These are phyloP conservation scores for Globisporangium nagaii DNA, from an alignment of 352 stramenopile species.

Conservation along the genomic window DNA sequence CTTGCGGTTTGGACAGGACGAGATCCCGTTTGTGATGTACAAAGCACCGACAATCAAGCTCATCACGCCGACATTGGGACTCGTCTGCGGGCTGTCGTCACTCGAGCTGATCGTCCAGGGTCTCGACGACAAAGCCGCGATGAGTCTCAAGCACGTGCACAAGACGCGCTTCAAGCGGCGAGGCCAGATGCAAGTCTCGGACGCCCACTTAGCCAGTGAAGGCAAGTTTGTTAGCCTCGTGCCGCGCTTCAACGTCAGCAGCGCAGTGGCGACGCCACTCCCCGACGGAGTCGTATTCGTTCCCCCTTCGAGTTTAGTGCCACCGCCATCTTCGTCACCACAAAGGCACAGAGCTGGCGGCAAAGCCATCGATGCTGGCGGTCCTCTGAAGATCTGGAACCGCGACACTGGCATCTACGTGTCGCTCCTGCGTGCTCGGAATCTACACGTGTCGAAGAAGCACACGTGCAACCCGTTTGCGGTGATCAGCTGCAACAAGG, in stretches of 20 bases:
- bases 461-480: slow-evolving; percentile 73
- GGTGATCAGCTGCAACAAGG: slow-evolving; percentile 46
- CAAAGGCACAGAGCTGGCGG: slow-evolving; percentile 7
- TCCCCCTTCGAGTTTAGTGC: neutral
- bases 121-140: slow-evolving; percentile 46
- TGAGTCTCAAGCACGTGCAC: slow-evolving; percentile 29
- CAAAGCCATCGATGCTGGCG: neutral
- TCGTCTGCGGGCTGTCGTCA: slow-evolving; percentile 42
- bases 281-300: slow-evolving; percentile 5
- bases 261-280: slow-evolving; percentile 32
- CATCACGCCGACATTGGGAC: slow-evolving; percentile 25
- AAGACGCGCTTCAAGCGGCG: slow-evolving; percentile 60
- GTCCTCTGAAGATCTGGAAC: slow-evolving; percentile 48
- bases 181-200: slow-evolving; percentile 70
- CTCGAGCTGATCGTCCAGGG: slow-evolving; percentile 58
- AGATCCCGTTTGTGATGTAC: slow-evolving; percentile 70
- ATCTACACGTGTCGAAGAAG: slow-evolving; percentile 54
- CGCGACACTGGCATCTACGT: slow-evolving; percentile 43
- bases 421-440: slow-evolving; percentile 37
- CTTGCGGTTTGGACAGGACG: slow-evolving; percentile 46
- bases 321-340: neutral
- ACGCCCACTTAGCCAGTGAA: slow-evolving; percentile 36
- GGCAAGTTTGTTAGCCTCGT: slow-evolving; percentile 41
- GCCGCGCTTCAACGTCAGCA: slow-evolving; percentile 60
- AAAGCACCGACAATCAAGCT: slow-evolving; percentile 51